These are phyloP conservation scores for Vaccinium corymbosum DNA, from an alignment of 148 eudicot species.

Conservation along the genomic window DNA sequence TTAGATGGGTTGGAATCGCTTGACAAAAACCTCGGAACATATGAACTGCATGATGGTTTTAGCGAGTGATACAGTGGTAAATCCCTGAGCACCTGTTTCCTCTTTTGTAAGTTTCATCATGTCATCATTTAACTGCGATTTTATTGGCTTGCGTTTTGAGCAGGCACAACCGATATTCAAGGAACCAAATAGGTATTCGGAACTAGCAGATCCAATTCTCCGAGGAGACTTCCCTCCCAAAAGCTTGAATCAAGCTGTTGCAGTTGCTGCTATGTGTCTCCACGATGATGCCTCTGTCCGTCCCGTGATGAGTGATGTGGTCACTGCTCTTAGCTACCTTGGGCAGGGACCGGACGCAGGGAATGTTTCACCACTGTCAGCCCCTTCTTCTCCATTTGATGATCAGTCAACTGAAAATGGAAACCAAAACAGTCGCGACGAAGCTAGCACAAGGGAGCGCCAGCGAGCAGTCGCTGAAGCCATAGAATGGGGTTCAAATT, in stretches of 20 bases:
- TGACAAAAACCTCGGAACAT: not conserved
- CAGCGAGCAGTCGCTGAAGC: constrained; percentile 71
- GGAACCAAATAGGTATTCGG: constrained; percentile 46
- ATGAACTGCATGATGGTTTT: not conserved
- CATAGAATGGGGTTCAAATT: constrained; percentile 64
- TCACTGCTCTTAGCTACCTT: constrained; percentile 63
- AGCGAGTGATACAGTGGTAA: not conserved
- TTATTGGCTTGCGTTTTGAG: not conserved
- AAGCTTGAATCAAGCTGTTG: constrained; percentile 67
- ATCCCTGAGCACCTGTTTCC: not conserved
- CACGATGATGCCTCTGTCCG: constrained; percentile 68
- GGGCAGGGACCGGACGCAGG: constrained; percentile 21
- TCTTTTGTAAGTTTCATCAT: not conserved
- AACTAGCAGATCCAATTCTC: constrained; percentile 65
- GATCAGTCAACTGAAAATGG: constrained; percentile 8
- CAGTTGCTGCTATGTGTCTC: constrained; percentile 80
- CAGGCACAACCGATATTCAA: constrained; percentile 72
- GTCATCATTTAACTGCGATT: not conserved
- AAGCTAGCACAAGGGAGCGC: constrained; percentile 36
- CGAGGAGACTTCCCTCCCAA: constrained; percentile 44
- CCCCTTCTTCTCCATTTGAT: constrained; percentile 25
- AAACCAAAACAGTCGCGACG: constrained; percentile 9
- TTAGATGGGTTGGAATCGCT: not conserved
- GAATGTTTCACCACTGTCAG: constrained; percentile 22
- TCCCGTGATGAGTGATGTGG: constrained; percentile 73